These are phyloP conservation scores for Solanum sejunctum DNA, from an alignment of 257 asterid species.

Conservation along the genomic window DNA sequence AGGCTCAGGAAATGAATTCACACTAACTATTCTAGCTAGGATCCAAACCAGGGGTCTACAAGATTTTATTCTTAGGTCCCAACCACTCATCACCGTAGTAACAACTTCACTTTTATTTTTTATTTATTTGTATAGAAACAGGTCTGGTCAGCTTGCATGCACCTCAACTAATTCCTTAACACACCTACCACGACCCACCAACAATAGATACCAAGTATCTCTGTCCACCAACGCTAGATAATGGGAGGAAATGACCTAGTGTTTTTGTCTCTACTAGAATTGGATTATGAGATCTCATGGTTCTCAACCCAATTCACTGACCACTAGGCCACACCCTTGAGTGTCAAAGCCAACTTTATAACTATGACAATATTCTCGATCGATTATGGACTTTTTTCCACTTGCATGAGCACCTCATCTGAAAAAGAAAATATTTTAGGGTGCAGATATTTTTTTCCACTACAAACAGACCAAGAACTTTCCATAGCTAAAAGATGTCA, in stretches of 20 bases:
- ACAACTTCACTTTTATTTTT: no score
- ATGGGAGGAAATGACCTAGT: no score
- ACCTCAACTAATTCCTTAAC: no score
- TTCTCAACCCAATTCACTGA: no score
- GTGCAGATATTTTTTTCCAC: not conserved
- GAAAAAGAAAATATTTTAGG: not conserved
- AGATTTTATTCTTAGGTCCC: not conserved
- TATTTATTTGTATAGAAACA: no score
- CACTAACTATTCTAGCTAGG: not conserved
- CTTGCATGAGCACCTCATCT: not conserved
- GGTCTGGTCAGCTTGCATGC: no score
- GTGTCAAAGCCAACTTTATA: not conserved
- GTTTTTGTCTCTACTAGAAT: no score
- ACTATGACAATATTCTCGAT: not conserved
- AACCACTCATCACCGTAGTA: not conserved
- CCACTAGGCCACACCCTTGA: no score
- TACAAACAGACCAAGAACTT: not conserved
- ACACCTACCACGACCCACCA: no score
- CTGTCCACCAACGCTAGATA: no score
- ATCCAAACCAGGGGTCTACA: not conserved
- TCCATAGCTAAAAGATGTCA: not conserved
- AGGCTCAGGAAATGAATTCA: not conserved
- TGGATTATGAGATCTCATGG: no score
- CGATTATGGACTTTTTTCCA: not conserved
- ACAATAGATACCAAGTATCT: no score